Evolutionary conservation across 441 rosid species (phyloP).

Genomic region (Populus hybrid): DNA sequence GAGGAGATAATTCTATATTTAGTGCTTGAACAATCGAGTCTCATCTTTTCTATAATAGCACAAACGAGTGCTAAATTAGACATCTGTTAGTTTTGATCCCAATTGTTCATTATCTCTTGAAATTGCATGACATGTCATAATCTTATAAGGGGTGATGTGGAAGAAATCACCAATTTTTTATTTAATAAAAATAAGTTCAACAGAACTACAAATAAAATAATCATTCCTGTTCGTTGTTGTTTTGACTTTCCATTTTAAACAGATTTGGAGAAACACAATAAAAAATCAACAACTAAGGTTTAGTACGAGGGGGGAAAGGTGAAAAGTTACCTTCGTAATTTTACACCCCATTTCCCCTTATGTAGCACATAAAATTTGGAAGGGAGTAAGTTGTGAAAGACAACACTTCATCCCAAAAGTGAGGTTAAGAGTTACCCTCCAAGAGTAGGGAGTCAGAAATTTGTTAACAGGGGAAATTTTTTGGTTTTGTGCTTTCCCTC

Average conservation of each 20-base stretch:
- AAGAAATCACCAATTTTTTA: not conserved
- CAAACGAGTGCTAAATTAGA: not conserved
- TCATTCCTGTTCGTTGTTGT: not conserved
- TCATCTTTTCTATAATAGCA: not conserved
- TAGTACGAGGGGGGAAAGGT: not conserved
- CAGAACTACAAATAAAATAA: not conserved
- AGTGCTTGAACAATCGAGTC: not conserved
- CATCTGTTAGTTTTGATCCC: not conserved
- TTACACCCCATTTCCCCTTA: not conserved
- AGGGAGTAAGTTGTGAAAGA: not conserved
- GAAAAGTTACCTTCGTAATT: not conserved
- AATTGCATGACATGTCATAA: not conserved
- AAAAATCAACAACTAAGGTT: not conserved
- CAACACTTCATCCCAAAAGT: not conserved
- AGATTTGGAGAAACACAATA: not conserved
- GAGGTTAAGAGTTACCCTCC: not conserved
- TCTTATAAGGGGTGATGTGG: not conserved
- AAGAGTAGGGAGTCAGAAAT: not conserved
- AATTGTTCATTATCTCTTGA: not conserved
- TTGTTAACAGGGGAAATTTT: not conserved
- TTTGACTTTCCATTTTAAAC: not conserved
- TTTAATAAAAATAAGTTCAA: too few relatives aligned
- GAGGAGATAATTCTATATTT: not conserved
- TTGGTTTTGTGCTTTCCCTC: not conserved
- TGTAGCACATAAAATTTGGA: not conserved